phyloP scores from a whole-genome alignment of 2,329 filamentous ascomycete species.

The Leptographium procerum region DNA sequence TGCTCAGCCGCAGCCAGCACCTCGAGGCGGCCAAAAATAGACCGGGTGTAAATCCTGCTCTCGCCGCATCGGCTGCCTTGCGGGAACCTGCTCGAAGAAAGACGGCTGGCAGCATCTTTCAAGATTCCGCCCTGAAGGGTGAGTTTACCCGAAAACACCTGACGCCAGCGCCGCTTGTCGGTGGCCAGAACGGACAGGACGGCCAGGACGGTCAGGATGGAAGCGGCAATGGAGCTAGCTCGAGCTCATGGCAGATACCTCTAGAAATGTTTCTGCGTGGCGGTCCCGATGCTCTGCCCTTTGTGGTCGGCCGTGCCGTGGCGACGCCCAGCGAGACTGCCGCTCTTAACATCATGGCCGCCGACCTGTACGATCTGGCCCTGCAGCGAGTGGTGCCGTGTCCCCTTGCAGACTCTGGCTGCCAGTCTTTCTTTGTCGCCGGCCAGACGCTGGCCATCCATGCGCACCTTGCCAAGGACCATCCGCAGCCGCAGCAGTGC shows the following conservation, averaged over 20 bases:
- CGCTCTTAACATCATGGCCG: not conserved
- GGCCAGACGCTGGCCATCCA: not conserved
- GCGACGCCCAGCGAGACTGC: slow-evolving; percentile 1
- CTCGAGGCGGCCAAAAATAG: not conserved
- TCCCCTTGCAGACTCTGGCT: not conserved
- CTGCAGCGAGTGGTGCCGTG: not conserved
- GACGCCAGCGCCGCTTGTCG: not conserved
- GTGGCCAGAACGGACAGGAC: too few relatives aligned
- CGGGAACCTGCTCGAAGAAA: not conserved
- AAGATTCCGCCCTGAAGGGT: not conserved
- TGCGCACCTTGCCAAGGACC: not conserved
- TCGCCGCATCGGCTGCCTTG: not conserved
- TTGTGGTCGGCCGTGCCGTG: not conserved
- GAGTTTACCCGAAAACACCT: not conserved
- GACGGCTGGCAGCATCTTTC: not conserved
- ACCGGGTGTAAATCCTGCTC: not conserved
- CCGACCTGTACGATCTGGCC: slow-evolving; percentile 1
- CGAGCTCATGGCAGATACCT: not conserved
- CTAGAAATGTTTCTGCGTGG: not conserved
- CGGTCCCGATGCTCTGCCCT: not conserved
- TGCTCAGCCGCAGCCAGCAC: not conserved
- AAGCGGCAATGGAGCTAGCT: not conserved
- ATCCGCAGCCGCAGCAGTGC: not conserved
- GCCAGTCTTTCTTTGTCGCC: not conserved
- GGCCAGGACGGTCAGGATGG: too few relatives aligned